A percentile compares a stretch with the other conserved stretches of the same genome.
Conservation (phyloP, 208 protist genomes). For the Trypanosomatidae sp. region DNA sequence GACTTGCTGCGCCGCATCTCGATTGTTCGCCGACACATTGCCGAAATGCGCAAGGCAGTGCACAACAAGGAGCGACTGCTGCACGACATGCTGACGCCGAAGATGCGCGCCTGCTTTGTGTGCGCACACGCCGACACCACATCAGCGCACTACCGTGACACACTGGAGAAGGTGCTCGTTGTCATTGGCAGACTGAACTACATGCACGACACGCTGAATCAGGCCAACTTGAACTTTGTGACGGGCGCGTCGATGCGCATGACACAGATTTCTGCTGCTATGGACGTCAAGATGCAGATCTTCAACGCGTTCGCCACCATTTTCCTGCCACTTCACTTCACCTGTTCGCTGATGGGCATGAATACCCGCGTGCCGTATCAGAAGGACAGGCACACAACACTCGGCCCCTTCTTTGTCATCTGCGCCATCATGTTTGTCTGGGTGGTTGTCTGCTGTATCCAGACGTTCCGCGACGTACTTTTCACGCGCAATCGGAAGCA, state of each 20-base stretch:
- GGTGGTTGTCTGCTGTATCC: slow-evolving; percentile 41
- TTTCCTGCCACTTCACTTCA: slow-evolving; percentile 75
- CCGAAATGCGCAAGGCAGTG: slow-evolving; percentile 24
- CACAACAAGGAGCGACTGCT: slow-evolving; percentile 74
- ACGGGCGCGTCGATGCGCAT: slow-evolving; percentile 73
- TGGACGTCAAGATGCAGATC: slow-evolving; percentile 78
- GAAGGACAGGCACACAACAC: slow-evolving; percentile 21
- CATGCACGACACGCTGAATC: slow-evolving; percentile 65
- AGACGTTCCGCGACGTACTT: slow-evolving; percentile 23
- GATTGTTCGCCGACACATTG: slow-evolving; percentile 62
- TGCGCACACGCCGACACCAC: slow-evolving; percentile 8
- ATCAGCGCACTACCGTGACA: slow-evolving; percentile 23
- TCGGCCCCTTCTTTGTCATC: slow-evolving; percentile 50
- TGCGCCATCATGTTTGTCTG: slow-evolving; percentile 43
- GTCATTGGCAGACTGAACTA: slow-evolving; percentile 61
- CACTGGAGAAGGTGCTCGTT: slow-evolving; percentile 46
- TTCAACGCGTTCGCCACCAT: slow-evolving; percentile 66
- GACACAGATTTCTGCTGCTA: slow-evolving; percentile 68
- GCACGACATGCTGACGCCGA: slow-evolving; percentile 41
- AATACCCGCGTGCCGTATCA: slow-evolving; percentile 81
- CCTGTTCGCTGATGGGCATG: slow-evolving; percentile 85
- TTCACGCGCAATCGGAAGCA: too few relatives aligned
- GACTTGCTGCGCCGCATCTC: slow-evolving; percentile 72
- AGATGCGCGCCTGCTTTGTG: slow-evolving; percentile 60
- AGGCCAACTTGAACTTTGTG: slow-evolving; percentile 80